These are phyloP conservation scores for Mortierella sp. DNA, from an alignment of 371 early-diverging fungal genomes.

Conservation along the genomic window DNA sequence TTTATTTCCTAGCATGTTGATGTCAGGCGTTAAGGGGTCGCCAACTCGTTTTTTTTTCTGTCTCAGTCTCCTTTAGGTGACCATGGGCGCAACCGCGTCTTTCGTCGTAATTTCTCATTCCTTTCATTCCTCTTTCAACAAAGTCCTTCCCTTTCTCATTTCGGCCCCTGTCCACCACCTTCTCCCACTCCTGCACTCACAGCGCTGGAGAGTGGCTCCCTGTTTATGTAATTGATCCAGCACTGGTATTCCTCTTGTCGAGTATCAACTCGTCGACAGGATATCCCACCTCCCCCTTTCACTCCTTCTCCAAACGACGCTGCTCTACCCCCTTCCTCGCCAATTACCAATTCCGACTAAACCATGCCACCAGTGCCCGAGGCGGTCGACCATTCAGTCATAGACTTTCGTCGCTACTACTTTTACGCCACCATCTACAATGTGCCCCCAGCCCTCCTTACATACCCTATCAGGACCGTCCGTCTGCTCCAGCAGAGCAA, in stretches of 20 bases:
- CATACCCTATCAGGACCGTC: constrained; percentile 49
- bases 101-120: not conserved
- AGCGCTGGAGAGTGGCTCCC: not conserved
- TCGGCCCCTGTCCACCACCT: not conserved
- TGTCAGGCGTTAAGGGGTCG: not conserved
- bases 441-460: constrained; percentile 34
- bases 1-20: not conserved
- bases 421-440: constrained; percentile 48
- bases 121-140: not conserved
- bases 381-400: constrained; percentile 28
- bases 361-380: constrained; percentile 42
- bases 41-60: not conserved
- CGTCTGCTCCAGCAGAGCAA: constrained; percentile 52
- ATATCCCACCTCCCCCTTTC: not conserved
- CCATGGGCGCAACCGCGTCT: no score
- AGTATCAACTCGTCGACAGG: no score
- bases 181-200: not conserved
- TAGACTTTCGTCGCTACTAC: constrained; percentile 54
- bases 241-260: not conserved
- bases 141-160: not conserved
- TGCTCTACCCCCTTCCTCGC: not conserved
- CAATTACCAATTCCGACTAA: no score
- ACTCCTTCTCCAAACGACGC: not conserved
- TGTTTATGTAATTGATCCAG: not conserved
- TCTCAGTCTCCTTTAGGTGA: no score